phyloP scores from a whole-genome alignment of 2,329 filamentous ascomycete genomes.

The Parascedosporium putredinis region DNA sequence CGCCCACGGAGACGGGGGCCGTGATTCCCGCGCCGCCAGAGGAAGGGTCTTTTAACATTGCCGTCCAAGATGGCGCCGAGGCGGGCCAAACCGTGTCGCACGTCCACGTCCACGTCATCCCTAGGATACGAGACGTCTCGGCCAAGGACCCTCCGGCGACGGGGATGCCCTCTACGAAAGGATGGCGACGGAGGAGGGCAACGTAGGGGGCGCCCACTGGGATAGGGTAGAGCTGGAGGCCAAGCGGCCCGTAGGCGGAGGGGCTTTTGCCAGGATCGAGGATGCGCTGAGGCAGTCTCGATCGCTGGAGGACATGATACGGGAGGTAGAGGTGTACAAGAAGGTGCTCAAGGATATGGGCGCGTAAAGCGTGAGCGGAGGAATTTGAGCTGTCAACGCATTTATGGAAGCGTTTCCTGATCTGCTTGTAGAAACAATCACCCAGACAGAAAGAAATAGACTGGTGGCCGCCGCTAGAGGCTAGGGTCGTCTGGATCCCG shows the following conservation, averaged over 20 bases:
- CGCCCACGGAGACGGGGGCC: background rate
- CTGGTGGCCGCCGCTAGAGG: too few species aligned
- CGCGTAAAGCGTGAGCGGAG: background rate
- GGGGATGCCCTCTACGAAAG: constrained; percentile 68
- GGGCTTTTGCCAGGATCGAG: constrained; percentile 59
- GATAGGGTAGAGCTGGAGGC: constrained; percentile 26
- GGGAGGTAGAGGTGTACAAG: constrained; percentile 62
- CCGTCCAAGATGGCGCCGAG: constrained; percentile 83
- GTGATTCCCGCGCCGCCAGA: constrained; percentile 19
- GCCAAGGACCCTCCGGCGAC: constrained; percentile 32
- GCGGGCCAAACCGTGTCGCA: constrained; percentile 92
- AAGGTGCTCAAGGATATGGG: constrained; percentile 34
- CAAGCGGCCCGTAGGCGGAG: constrained; percentile 36
- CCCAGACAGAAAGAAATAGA: too few species aligned
- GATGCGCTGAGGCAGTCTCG: constrained; percentile 59
- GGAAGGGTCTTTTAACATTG: constrained; percentile 77
- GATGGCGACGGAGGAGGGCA: constrained; percentile 76
- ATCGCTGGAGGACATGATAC: constrained; percentile 63
- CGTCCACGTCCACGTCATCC: constrained; percentile 87
- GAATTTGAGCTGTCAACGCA: background rate
- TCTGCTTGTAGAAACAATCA: too few species aligned
- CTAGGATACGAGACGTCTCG: constrained; percentile 50
- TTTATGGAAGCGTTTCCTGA: too few species aligned
- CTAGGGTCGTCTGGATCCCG: too few species aligned
- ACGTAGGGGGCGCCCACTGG: constrained; percentile 63